Conservation (phyloP, 352 stramenopile species). For the Phytophthora fragariae region DNA sequence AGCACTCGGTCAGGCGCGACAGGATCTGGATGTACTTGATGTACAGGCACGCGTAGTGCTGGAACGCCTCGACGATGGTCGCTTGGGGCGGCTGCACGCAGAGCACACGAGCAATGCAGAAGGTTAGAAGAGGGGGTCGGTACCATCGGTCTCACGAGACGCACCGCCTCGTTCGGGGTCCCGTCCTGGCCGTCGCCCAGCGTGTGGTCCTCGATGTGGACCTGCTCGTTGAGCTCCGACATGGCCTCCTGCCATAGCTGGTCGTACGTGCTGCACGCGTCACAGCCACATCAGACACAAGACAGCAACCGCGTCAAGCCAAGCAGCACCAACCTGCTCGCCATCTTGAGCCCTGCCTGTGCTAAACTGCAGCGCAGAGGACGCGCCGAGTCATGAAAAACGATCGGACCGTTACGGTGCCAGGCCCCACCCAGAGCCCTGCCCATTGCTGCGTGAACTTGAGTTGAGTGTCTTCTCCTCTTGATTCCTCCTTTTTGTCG, state of each 20-base stretch:
- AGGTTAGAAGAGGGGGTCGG: background rate
- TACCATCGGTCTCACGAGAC: background rate
- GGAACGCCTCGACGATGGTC: constrained; percentile 91
- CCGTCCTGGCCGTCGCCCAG: constrained; percentile 55
- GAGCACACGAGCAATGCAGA: background rate
- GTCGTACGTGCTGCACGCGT: constrained; percentile 81
- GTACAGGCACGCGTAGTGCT: constrained; percentile 96
- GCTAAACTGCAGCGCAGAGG: background rate
- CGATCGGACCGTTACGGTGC: background rate
- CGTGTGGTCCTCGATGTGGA: constrained; percentile 89
- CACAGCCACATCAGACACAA: background rate
- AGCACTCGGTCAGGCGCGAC: constrained; percentile 89
- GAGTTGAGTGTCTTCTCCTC: background rate
- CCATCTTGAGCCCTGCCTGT: constrained; percentile 24
- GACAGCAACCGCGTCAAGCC: background rate
- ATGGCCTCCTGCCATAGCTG: constrained; percentile 92
- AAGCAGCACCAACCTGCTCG: constrained; percentile 41
- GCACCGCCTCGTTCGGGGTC: constrained; percentile 46
- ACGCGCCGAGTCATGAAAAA: constrained; percentile 5
- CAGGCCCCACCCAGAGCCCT: background rate
- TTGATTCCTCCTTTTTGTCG: constrained; percentile 18
- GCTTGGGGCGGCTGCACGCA: constrained; percentile 59
- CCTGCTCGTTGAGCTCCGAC: constrained; percentile 93
- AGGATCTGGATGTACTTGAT: constrained; percentile 96
- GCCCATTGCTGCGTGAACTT: background rate